Percentiles rank a stretch among this genome's conserved stretches.
These are phyloP conservation scores for Melocanna baccifera DNA, from an alignment of 176 grass and related monocot genomes.

Conservation along the genomic window DNA sequence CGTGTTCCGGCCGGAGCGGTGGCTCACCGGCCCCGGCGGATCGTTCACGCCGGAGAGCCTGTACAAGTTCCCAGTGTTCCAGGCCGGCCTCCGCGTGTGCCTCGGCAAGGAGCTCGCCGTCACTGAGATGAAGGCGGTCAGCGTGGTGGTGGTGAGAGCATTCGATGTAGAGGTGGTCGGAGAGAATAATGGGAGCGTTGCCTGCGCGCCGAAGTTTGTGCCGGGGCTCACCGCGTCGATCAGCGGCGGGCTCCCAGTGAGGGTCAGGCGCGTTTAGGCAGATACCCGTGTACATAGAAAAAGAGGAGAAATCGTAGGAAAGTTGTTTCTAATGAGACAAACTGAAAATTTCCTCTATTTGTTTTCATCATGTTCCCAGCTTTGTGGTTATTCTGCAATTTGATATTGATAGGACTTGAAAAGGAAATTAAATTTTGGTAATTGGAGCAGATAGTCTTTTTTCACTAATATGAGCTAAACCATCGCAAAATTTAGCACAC, in stretches of 20 bases:
- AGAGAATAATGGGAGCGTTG: not conserved
- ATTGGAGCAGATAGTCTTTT: not conserved
- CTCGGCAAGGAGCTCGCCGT: conserved; percentile 72
- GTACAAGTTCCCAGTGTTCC: conserved; percentile 71
- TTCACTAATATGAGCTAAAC: not conserved
- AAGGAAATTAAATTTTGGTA: not conserved
- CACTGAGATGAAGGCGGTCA: conserved; percentile 67
- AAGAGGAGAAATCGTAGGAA: not conserved
- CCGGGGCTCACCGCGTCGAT: conserved; percentile 64
- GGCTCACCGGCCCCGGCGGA: conserved; percentile 43
- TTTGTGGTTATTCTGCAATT: not conserved
- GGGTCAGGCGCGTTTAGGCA: conserved; percentile 32
- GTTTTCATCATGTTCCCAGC: not conserved
- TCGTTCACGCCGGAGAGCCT: conserved; percentile 45
- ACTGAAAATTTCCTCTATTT: not conserved
- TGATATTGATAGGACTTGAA: not conserved
- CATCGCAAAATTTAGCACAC: not conserved
- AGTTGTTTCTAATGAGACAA: not conserved
- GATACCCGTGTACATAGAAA: conserved; percentile 26
- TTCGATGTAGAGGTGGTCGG: conserved; percentile 59
- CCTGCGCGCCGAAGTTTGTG: conserved; percentile 42
- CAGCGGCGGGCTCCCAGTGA: conserved; percentile 53
- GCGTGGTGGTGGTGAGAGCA: conserved; percentile 40
- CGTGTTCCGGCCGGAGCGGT: conserved; percentile 47
- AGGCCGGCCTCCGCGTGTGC: conserved; percentile 65